These are phyloP conservation scores for Cutaneotrichosporon daszewskae DNA, from an alignment of 1,284 basidiomycete species.

Conservation along the genomic window DNA sequence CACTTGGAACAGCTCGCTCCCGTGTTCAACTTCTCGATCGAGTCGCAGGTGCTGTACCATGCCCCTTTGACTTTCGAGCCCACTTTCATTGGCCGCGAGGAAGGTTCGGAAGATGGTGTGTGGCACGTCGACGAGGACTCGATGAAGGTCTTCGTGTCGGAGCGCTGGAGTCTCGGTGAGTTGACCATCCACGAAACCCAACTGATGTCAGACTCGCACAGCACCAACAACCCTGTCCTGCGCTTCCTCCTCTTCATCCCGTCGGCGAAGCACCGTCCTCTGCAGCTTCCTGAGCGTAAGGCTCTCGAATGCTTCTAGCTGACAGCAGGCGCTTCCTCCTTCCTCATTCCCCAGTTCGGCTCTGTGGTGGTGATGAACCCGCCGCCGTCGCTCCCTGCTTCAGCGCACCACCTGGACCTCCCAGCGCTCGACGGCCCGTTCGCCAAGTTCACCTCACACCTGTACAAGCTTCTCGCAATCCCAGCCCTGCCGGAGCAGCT, in stretches of 20 bases:
- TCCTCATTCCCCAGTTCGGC: slow-evolving; percentile 93
- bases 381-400: slow-evolving; percentile 27
- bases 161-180: slow-evolving; percentile 87
- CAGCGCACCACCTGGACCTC: slow-evolving; percentile 21
- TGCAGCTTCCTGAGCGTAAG: slow-evolving; percentile 59
- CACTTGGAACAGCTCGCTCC: slow-evolving; percentile 57
- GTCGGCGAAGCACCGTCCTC: slow-evolving; percentile 60
- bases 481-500: slow-evolving; percentile 54
- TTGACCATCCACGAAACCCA: neutral
- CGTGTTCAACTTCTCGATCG: slow-evolving; percentile 84
- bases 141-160: slow-evolving; percentile 83
- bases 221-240: slow-evolving; percentile 81
- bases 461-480: slow-evolving; percentile 72
- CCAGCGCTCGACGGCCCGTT: slow-evolving; percentile 57
- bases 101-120: slow-evolving; percentile 28
- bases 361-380: slow-evolving; percentile 78
- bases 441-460: slow-evolving; percentile 65
- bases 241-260: slow-evolving; percentile 91
- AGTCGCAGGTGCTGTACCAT: slow-evolving; percentile 89
- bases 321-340: slow-evolving; percentile 47
- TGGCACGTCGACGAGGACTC: slow-evolving; percentile 70
- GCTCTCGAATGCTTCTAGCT: slow-evolving; percentile 1
- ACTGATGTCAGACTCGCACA: slow-evolving; percentile 36
- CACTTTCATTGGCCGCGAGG: slow-evolving; percentile 1
- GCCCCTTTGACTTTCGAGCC: slow-evolving; percentile 77